These are phyloP conservation scores for Asterophora lycoperdoides DNA, from an alignment of 768 basidiomycete genomes.

Conservation along the genomic window DNA sequence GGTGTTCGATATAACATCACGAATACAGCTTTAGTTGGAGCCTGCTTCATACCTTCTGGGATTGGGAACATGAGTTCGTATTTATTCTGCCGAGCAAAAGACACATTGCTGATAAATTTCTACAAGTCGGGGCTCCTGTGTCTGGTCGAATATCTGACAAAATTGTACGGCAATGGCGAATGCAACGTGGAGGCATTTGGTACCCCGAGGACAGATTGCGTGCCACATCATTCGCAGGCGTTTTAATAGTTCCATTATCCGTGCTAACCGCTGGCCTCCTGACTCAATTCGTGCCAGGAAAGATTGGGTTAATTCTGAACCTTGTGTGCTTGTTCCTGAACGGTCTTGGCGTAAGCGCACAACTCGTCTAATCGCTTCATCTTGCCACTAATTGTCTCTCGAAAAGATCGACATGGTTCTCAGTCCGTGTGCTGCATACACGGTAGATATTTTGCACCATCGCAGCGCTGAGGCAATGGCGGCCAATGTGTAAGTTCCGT, in stretches of 20 bases:
- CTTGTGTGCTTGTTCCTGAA: constrained; percentile 58
- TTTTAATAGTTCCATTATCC: constrained; percentile 50
- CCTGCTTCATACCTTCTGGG: constrained; percentile 57
- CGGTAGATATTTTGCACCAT: constrained; percentile 55
- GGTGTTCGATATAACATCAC: constrained; percentile 51
- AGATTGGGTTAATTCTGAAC: constrained; percentile 44
- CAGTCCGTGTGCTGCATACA: constrained; percentile 52
- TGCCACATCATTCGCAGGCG: constrained; percentile 42
- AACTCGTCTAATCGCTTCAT: neutral
- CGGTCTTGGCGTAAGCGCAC: constrained; percentile 52
- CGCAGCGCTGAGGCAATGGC: constrained; percentile 64
- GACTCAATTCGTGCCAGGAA: constrained; percentile 48
- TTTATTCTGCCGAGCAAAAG: neutral
- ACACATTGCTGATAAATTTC: neutral
- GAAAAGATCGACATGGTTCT: constrained; percentile 53
- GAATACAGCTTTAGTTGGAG: constrained; percentile 55
- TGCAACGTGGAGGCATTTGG: constrained; percentile 51
- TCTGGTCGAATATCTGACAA: constrained; percentile 57
- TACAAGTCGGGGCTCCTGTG: constrained; percentile 54
- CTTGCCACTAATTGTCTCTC: neutral
- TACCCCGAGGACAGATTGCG: constrained; percentile 67
- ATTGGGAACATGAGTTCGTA: constrained; percentile 54
- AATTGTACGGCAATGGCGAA: constrained; percentile 44
- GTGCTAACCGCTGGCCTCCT: constrained; percentile 45
- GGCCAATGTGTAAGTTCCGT: constrained; percentile 42